Evolutionary conservation across 495 filamentous ascomycete species (phyloP), one percentile per base, ranked within the genome.

Genomic region (Penicillium subrubescens): DNA sequence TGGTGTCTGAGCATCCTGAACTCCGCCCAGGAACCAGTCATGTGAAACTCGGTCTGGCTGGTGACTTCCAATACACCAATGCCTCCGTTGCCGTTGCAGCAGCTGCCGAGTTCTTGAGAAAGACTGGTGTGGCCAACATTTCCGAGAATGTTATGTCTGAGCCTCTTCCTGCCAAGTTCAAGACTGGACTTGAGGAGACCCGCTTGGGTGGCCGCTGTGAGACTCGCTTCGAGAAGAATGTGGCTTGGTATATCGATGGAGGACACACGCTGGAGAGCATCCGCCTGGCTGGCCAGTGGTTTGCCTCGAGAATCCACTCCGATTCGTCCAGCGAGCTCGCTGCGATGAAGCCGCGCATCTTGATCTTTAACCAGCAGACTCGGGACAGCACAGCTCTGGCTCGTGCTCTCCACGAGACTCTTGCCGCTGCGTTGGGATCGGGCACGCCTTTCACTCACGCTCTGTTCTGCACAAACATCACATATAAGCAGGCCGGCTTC

Each of bases 281-380:
- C 54, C 84, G 88, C 61, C 82, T 90, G 67, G 90, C 91, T 1
- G 89, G 87, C 4, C 81, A 82, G 37, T 99, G 95, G 95, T 97
- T 97, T 67, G 84, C 84, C 4, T 82, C 79, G 7, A 80, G 85
- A 46, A 80, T 86, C 44, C 63, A 73, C 7, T 72, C 72, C 53
- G 75, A 76, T 60, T 79, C 57, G 67, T 96, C 57, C 62, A 72
- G 62, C 75, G 82, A 78, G 73, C 72, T 69, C 60, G 73, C 62
- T 43, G 75, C 59, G 52, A 73, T 75, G 67, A 79, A 67, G 69
- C 71, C 71, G 11, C 83, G 88, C n/a, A 87, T 93, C 57, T 80
- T 99, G 59, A 87, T 99, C 56, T 99, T 98, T 84, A 99, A 99
- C 77, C 95, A 99, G 70, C 94, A 97, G 71, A 92, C 89, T 12